Evolutionary conservation across 192 early-diverging fungal genomes (phyloP), one percentile per base, ranked within the genome.

Genomic region (Funneliformis geosporum): DNA sequence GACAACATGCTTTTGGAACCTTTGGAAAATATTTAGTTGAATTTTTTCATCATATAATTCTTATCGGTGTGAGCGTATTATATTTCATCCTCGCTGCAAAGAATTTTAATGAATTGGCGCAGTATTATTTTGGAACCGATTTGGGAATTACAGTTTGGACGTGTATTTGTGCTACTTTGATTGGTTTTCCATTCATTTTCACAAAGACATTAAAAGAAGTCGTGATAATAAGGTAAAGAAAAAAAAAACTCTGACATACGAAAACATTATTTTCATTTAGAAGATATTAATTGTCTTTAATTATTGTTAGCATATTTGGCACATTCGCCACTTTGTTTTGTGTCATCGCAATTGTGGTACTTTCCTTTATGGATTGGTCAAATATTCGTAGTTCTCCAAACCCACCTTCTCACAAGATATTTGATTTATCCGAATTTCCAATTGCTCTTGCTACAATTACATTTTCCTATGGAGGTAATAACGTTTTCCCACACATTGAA

Each of bases 401-500:
- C 82, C 86, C 69, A 25, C 84, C 75, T n/a, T 82, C 68, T 9
- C 90, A 93, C 78, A 76, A 82, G 43, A 78, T 76, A 44, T 89
- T 95, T 14, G 88, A 91, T 39, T 90, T 90, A 67, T 83, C 85
- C n/a, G 90, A 90, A 72, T 87, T 96, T 65, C 94, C 94, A 28
- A 88, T 89, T 8, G 92, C 94, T 0, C 76, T 96, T 8, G 92
- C 92, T 2, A 93, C 93, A 1, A 92, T 96, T 80, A 90, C 90
- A 18, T 95, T 96, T 84, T 92, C 91, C 80, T 96, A 91, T 76
- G 88, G 92, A n/a, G 94, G 94, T 60, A 94, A 94, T 68, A 92
- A 90, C 8, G 91, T 94, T 11, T 95, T 95, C 82, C 92, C 94
- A 38, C 92, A 95, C 68, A 91, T 96, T 60, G 94, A 96, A 79